phyloP scores from a whole-genome alignment of 441 rosid genomes.

The Mallotus repandus region DNA sequence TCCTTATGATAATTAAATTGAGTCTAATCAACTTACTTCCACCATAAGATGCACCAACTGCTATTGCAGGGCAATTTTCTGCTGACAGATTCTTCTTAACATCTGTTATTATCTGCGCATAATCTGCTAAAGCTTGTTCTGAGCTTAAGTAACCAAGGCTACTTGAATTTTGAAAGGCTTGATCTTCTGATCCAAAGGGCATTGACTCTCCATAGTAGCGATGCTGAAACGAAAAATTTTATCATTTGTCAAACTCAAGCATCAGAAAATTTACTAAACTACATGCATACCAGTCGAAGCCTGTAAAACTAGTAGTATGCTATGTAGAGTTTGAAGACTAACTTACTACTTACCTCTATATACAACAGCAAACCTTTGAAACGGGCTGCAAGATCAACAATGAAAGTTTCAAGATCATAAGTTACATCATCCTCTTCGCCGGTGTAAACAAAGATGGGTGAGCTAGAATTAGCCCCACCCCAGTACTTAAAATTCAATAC shows the following conservation, averaged over 20 bases:
- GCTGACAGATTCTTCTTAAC: conserved; percentile 29
- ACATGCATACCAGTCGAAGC: no score
- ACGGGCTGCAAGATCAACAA: conserved; percentile 34
- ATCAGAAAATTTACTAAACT: no score
- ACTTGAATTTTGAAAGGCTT: conserved; percentile 29
- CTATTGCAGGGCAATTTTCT: conserved; percentile 31
- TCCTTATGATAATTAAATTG: no score
- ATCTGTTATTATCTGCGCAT: conserved; percentile 32
- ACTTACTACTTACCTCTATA: neutral
- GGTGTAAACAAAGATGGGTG: conserved; percentile 36
- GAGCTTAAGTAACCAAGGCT: conserved; percentile 40
- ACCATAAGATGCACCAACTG: conserved; percentile 46
- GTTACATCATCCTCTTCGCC: conserved; percentile 27
- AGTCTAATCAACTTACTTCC: conserved; percentile 34
- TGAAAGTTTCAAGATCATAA: conserved; percentile 5
- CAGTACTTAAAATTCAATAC: conserved; percentile 37
- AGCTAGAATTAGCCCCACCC: conserved; percentile 37
- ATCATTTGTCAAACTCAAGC: no score
- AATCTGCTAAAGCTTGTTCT: conserved; percentile 46
- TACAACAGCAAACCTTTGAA: conserved; percentile 28
- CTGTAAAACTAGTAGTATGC: no score
- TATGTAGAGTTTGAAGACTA: neutral
- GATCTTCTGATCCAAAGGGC: conserved; percentile 34
- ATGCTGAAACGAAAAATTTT: conserved; percentile 27
- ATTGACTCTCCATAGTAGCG: conserved; percentile 42